Conservation (phyloP, 2,329 filamentous ascomycete genomes). For the Diaporthe citri region DNA sequence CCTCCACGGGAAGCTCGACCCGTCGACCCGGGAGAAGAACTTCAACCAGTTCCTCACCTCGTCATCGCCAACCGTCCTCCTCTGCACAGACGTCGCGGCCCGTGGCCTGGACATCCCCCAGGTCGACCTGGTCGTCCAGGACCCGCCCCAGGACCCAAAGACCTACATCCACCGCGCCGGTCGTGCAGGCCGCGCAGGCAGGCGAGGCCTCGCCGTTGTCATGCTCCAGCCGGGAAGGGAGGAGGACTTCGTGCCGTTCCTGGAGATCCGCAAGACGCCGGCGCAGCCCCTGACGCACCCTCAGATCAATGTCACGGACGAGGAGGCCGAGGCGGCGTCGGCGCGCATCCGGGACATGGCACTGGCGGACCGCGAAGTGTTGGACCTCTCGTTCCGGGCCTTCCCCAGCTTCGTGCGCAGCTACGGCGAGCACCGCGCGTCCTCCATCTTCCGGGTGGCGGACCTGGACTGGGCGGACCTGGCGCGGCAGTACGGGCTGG, state of each 20-base stretch:
- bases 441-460: constrained; percentile 86
- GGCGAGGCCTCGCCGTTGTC: constrained; percentile 86
- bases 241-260: constrained; percentile 89
- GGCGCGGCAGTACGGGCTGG: constrained; percentile 85
- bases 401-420: constrained; percentile 95
- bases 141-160: constrained; percentile 87
- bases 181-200: constrained; percentile 88
- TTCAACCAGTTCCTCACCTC: constrained; percentile 84
- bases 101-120: constrained; percentile 92
- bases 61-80: constrained; percentile 80
- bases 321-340: constrained; percentile 65
- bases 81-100: constrained; percentile 94
- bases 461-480: constrained; percentile 90
- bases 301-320: constrained; percentile 66
- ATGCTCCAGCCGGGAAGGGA: constrained; percentile 88
- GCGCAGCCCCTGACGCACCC: constrained; percentile 74
- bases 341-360: constrained; percentile 51
- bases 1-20: constrained; percentile 91
- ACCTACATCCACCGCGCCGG: constrained; percentile 95
- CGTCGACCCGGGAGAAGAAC: constrained; percentile 89
- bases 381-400: constrained; percentile 90
- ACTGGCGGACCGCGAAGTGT: constrained; percentile 72
- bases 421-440: constrained; percentile 91
- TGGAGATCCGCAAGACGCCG: constrained; percentile 89
- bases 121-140: constrained; percentile 92